Evolutionary conservation across 345 rosid species (phyloP).

Genomic region (Eucalyptus viminalis): DNA sequence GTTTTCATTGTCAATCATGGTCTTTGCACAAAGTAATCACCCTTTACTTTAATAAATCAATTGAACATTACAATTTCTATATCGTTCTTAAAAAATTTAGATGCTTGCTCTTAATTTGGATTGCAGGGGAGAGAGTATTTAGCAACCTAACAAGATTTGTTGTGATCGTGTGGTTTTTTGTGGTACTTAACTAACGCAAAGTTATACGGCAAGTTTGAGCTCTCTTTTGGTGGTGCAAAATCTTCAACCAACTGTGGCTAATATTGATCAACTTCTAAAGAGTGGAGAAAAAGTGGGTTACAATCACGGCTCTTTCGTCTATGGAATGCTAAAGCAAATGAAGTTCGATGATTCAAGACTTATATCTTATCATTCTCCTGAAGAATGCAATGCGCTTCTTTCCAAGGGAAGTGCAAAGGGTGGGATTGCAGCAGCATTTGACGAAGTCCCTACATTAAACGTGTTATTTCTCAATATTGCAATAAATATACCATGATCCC

Average conservation of each 20-base stretch:
- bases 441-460: too few relatives aligned
- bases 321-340: neutral
- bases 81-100: neutral
- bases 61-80: neutral
- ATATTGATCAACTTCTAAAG: neutral
- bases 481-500: too few relatives aligned
- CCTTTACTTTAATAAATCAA: neutral
- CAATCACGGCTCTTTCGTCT: rapidly evolving
- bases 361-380: neutral
- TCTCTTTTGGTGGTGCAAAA: neutral
- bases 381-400: too few relatives aligned
- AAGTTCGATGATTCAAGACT: neutral
- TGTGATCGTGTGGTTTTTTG: neutral
- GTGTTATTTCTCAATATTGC: too few relatives aligned
- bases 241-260: neutral
- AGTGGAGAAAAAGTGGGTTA: neutral
- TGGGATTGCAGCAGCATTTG: too few relatives aligned
- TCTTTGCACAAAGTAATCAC: neutral
- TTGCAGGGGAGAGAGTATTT: neutral
- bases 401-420: too few relatives aligned
- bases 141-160: neutral
- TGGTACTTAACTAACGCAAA: neutral
- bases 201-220: neutral
- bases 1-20: neutral
- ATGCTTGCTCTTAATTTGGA: neutral